A percentile compares a stretch with the other conserved stretches of the same genome.
Conservation (phyloP, 129 eudicot species). For the Arctium minus region DNA sequence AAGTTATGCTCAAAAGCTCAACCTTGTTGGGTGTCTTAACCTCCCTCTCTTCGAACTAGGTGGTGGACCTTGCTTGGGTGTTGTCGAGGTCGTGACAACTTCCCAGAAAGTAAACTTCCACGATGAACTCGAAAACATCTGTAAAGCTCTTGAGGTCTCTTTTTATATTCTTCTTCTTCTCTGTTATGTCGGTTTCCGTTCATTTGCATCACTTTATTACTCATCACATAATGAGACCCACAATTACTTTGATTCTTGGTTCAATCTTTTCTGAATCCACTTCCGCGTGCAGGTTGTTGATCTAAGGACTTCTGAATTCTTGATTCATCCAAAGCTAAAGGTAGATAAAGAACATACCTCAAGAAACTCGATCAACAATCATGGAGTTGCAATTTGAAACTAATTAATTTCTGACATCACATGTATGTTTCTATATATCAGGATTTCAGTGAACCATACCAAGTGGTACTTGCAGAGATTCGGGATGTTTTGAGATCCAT, state of each 20-base stretch:
- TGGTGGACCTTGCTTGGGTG: constrained; percentile 77
- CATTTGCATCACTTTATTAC: not conserved
- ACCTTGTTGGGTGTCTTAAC: constrained; percentile 73
- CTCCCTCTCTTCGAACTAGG: constrained; percentile 69
- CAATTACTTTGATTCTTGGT: constrained; percentile 6
- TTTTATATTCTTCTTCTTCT: not conserved
- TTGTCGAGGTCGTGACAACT: constrained; percentile 70
- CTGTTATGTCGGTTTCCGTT: not conserved
- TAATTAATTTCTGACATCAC: constrained; percentile 5
- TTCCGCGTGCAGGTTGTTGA: constrained; percentile 63
- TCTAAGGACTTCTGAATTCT: constrained; percentile 53
- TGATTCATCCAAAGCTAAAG: constrained; percentile 46
- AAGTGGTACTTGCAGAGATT: constrained; percentile 39
- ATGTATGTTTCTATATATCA: constrained; percentile 17
- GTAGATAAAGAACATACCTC: constrained; percentile 20
- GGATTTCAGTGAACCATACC: constrained; percentile 32
- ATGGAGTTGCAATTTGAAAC: constrained; percentile 4
- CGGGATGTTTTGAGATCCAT: constrained; percentile 38
- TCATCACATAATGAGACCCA: not conserved
- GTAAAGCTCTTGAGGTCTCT: constrained; percentile 81
- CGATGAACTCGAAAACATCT: constrained; percentile 66
- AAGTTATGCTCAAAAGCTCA: constrained; percentile 32
- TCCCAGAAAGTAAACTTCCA: constrained; percentile 40
- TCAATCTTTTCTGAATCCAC: constrained; percentile 14
- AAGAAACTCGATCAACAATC: not conserved